Evolutionary conservation across 257 asterid genomes (phyloP).

Genomic region (Lithospermum erythrorhizon): DNA sequence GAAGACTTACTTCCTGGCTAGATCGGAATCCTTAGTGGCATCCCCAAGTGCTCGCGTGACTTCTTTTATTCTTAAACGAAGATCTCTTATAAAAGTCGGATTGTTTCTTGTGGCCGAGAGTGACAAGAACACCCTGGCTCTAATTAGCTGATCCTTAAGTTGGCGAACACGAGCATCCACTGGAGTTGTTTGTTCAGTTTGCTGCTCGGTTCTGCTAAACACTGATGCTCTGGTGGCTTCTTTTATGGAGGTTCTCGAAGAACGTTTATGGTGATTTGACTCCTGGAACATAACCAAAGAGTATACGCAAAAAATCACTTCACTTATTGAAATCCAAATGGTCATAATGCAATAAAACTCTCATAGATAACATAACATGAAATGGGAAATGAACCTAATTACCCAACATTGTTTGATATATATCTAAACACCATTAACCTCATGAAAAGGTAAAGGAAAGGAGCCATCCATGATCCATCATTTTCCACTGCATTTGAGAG

Average conservation of each 20-base stretch:
- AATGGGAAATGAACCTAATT: too few relatives aligned
- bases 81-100: slow-evolving; percentile 71
- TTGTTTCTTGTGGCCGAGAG: slow-evolving; percentile 65
- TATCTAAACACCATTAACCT: too few relatives aligned
- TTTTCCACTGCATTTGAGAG: too few relatives aligned
- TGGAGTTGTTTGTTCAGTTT: slow-evolving; percentile 24
- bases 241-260: slow-evolving; percentile 31
- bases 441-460: too few relatives aligned
- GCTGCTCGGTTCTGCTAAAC: slow-evolving; percentile 27
- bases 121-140: slow-evolving; percentile 66
- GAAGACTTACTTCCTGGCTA: slow-evolving; percentile 55
- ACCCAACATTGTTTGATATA: too few relatives aligned
- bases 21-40: slow-evolving; percentile 74
- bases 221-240: slow-evolving; percentile 27
- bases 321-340: background rate
- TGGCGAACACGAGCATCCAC: slow-evolving; percentile 56
- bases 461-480: too few relatives aligned
- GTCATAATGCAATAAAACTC: background rate
- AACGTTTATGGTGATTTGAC: slow-evolving; percentile 19
- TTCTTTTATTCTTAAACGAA: slow-evolving; percentile 79
- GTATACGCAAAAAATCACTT: background rate
- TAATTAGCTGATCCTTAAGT: slow-evolving; percentile 72
- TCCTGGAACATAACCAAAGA: slow-evolving; percentile 17
- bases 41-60: slow-evolving; percentile 63
- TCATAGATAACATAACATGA: background rate